Conservation (phyloP, 2,329 filamentous ascomycete species). For the Zymoseptoria crescenta region DNA sequence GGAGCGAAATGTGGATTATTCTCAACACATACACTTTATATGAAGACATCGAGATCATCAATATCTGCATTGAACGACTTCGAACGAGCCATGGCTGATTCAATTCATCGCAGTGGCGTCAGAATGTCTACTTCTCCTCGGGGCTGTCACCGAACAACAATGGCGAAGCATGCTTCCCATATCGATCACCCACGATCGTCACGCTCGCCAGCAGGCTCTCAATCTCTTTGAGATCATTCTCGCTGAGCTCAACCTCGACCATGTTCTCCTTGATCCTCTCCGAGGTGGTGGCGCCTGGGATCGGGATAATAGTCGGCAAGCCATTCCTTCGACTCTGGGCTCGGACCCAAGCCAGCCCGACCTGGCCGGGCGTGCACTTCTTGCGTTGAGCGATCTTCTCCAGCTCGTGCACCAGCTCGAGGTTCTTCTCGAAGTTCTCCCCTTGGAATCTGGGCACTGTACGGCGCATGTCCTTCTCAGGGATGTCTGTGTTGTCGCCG, state of each 20-base stretch:
- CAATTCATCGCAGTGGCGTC: neutral
- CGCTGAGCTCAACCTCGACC: slow-evolving; percentile 34
- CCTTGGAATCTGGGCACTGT: slow-evolving; percentile 52
- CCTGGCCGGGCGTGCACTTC: slow-evolving; percentile 40
- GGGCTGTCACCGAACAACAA: slow-evolving; percentile 25
- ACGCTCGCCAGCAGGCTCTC: slow-evolving; percentile 44
- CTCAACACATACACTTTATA: slow-evolving; percentile 40
- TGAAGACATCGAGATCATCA: neutral
- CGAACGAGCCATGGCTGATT: neutral
- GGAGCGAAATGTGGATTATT: slow-evolving; percentile 38
- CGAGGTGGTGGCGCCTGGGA: slow-evolving; percentile 34
- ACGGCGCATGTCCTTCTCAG: slow-evolving; percentile 42
- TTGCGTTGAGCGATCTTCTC: slow-evolving; percentile 53
- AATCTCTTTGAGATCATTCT: slow-evolving; percentile 45
- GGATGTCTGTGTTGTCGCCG: slow-evolving; percentile 45
- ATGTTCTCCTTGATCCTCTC: slow-evolving; percentile 36
- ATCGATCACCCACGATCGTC: slow-evolving; percentile 36
- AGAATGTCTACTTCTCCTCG: slow-evolving; percentile 1
- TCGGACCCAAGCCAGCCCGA: slow-evolving; percentile 44
- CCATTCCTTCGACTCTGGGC: slow-evolving; percentile 35
- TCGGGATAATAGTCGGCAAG: slow-evolving; percentile 40
- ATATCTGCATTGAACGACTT: neutral
- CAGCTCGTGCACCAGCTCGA: slow-evolving; percentile 53
- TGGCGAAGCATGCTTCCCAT: slow-evolving; percentile 20
- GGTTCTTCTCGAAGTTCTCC: slow-evolving; percentile 56